Base-by-base conservation (phyloP, 2,329 filamentous ascomycete genomes). In the Aspergillus sp. region DNA sequence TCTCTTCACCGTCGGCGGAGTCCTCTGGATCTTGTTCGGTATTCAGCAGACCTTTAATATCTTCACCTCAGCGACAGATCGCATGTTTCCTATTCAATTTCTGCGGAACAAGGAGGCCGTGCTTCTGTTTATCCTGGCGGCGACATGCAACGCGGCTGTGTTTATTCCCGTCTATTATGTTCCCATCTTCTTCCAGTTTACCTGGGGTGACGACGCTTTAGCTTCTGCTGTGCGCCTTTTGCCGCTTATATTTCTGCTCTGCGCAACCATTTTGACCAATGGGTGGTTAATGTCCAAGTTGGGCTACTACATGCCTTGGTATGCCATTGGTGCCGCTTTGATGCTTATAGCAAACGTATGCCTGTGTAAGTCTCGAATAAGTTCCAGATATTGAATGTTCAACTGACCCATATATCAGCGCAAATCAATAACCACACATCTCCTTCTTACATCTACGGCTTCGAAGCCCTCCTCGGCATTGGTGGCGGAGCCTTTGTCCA, bases 161-260 rank as follows among this genome's bases (percentile, higher is more conserved):
- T 72, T 70, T 44, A 32, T 60, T 10, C 41, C 67, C 0, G 63
- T 76, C 5, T 81, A 80, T 62, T 81, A 76, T 60, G 72, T 76
- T 6, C 78, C 79, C 0, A 62, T 81, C 0, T 80, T 71, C 62
- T 80, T 80, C 59, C 73, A 77, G 49, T 81, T 80, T 56, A 68
- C 68, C 0, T 66, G 63, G 2, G 71, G 71, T 4, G 74, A 76
- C 38, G 60, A 53, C 0, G 62, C 60, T 1, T 32, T 65, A 2
- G 45, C 45, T 32, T 53, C 64, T 2, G 61, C 60, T 1, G 61
- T 69, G 1, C 62, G 62, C 1, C 53, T 70, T 0, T 53, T 68
- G 7, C 66, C 65, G 0, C 64, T 61, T 32, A 57, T 68, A 38
- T 45, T 51, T n/a, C n/a, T 63, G 3, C 43, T 56, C 7, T 56